Conservation (phyloP, 805 yeast species). For the Wickerhamomyces mucosus region DNA sequence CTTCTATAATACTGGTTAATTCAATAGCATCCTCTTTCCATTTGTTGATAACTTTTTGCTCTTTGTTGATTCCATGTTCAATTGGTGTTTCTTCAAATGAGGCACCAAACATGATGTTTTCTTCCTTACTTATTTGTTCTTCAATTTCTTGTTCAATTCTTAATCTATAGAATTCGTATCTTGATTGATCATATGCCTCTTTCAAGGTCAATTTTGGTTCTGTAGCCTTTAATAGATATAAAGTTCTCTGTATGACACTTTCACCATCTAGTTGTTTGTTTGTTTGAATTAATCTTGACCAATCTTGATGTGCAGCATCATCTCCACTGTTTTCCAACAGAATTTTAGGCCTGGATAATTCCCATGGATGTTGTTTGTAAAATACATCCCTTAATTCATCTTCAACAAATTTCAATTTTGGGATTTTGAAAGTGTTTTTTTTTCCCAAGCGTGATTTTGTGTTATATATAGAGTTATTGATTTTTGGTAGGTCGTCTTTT, state of each 20-base stretch:
- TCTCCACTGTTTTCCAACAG: slow-evolving; percentile 68
- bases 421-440: slow-evolving; percentile 9
- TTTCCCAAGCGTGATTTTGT: slow-evolving; percentile 18
- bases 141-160: slow-evolving; percentile 80
- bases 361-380: slow-evolving; percentile 97
- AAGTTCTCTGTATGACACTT: slow-evolving; percentile 67
- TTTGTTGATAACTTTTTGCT: slow-evolving; percentile 56
- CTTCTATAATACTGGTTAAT: slow-evolving; percentile 31
- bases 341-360: slow-evolving; percentile 79
- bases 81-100: slow-evolving; percentile 52
- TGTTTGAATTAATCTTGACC: slow-evolving; percentile 72
- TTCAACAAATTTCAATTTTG: slow-evolving; percentile 31
- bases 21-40: slow-evolving; percentile 70
- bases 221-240: slow-evolving; percentile 37
- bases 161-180: slow-evolving; percentile 79
- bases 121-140: slow-evolving; percentile 66
- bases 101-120: slow-evolving; percentile 79
- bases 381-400: slow-evolving; percentile 78
- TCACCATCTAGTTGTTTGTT: slow-evolving; percentile 82
- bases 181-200: slow-evolving; percentile 77
- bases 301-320: slow-evolving; percentile 47
- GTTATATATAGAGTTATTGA: slow-evolving; percentile 20
- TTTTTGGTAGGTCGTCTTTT: slow-evolving; percentile 9
- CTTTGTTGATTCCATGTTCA: slow-evolving; percentile 61
- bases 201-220: slow-evolving; percentile 23